phyloP scores from a whole-genome alignment of 2,329 filamentous ascomycete species.

The Aspergillus sp. region DNA sequence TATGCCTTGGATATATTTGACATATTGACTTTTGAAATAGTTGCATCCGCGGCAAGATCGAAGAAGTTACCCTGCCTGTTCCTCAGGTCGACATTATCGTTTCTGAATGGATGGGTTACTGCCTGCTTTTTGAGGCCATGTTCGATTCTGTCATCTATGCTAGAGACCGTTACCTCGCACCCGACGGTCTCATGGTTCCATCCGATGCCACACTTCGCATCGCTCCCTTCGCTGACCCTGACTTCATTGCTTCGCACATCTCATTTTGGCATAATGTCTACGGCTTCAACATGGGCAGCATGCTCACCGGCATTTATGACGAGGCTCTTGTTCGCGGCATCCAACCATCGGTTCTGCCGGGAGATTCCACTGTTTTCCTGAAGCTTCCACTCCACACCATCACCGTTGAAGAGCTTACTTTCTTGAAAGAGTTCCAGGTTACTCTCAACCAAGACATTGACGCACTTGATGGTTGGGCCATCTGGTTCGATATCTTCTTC shows the following conservation, averaged over 20 bases:
- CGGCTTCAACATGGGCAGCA: slow-evolving; percentile 88
- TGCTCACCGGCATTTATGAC: slow-evolving; percentile 77
- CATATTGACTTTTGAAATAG: slow-evolving; percentile 21
- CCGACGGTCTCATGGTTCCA: slow-evolving; percentile 78
- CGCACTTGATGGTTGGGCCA: slow-evolving; percentile 75
- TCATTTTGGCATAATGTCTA: slow-evolving; percentile 90
- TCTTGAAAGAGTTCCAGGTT: slow-evolving; percentile 64
- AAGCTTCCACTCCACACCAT: slow-evolving; percentile 72
- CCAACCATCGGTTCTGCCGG: slow-evolving; percentile 50
- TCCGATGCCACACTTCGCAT: slow-evolving; percentile 79
- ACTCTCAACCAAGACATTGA: slow-evolving; percentile 59
- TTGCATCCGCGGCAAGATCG: slow-evolving; percentile 78
- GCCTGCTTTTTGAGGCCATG: slow-evolving; percentile 91
- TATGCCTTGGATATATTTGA: background rate
- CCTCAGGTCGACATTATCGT: slow-evolving; percentile 88
- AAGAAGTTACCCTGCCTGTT: slow-evolving; percentile 76
- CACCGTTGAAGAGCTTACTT: slow-evolving; percentile 67
- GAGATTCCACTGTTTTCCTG: slow-evolving; percentile 61
- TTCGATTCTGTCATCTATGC: slow-evolving; percentile 87
- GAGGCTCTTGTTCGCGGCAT: slow-evolving; percentile 76
- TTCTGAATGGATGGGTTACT: slow-evolving; percentile 98
- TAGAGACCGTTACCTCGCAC: slow-evolving; percentile 76
- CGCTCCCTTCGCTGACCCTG: slow-evolving; percentile 72
- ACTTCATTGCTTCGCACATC: slow-evolving; percentile 72
- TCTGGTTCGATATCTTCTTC: slow-evolving; percentile 97